Base-by-base conservation (phyloP, 192 early-diverging fungal genomes). In the Pecoramyces ruminantium region DNA sequence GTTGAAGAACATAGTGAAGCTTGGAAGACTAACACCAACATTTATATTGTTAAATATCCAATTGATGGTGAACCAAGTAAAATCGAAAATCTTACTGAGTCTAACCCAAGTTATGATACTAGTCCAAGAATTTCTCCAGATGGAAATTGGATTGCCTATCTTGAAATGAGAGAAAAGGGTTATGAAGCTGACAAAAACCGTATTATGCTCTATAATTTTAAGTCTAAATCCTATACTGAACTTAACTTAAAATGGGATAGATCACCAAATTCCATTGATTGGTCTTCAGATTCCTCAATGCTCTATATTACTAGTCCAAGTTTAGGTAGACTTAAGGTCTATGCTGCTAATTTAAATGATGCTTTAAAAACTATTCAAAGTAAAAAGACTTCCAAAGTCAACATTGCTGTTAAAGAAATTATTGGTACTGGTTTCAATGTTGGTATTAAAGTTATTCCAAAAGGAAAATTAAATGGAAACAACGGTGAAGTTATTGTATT, bases 181-280 rank as follows among this genome's bases (percentile, higher is more conserved):
- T 93, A 95, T 82, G 94, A 96, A 83, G 86, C 94, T 1, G 94
- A 95, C 83, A 89, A 89, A 81, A 94, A 93, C 84, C 87, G 87
- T n/a, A 89, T 96, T 29, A 83, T 90, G 39, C 38, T 93, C 38
- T 89, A 92, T 79, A 84, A 88, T 80, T 83, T 85, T 13, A 58
- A 79, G 0, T 67, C 83, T 0, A 79, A 79, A 30, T 38, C 15
- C 25, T 78, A 39, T 30, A 79, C 29, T 0, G 34, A 82, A 2
- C 34, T 91, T 28, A 83, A 85, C 4, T 83, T 85, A 13, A 79
- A 88, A 67, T 91, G 88, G 88, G 84, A 87, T 28, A 86, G 88
- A 28, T 91, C 89, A 38, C 92, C 92, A 0, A 82, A 86, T 29
- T 83, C 85, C 17, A 80, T 94, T 38, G 51, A 86, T 9, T 95